A percentile compares a stretch with the other conserved stretches of the same genome.
Evolutionary conservation across 176 grass and related monocot species (phyloP).

Genomic region (Secale cereale): DNA sequence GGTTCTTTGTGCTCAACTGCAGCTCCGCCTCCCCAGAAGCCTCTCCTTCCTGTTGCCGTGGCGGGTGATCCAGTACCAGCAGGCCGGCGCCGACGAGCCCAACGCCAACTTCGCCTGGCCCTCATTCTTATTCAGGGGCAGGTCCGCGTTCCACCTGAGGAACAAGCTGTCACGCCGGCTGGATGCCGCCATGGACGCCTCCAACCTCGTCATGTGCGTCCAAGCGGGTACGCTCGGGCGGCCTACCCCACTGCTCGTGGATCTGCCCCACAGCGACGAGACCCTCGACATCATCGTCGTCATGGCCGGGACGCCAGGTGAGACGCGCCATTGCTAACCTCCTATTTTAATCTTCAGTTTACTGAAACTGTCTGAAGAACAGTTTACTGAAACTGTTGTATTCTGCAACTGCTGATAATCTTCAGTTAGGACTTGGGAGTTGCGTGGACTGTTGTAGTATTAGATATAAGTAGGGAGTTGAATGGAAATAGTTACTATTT

Average conservation of each 20-base stretch:
- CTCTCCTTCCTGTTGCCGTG: background rate
- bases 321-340: background rate
- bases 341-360: too few species aligned
- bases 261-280: background rate
- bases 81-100: background rate
- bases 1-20: background rate
- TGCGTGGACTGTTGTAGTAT: background rate
- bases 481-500: too few species aligned
- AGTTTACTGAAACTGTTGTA: background rate
- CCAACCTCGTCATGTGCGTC: background rate
- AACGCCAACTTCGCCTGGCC: background rate
- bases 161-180: background rate
- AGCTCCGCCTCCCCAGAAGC: background rate
- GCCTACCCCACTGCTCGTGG: background rate
- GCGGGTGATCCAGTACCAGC: background rate
- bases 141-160: background rate
- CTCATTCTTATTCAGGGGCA: background rate
- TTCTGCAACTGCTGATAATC: background rate
- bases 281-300: background rate
- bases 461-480: too few species aligned
- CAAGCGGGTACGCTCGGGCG: background rate
- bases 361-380: too few species aligned
- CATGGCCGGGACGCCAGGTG: background rate
- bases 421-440: too few species aligned
- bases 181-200: background rate